Percentiles rank a stretch among this genome's conserved stretches.
Evolutionary conservation across 169 alveolate genomes (phyloP).

Genomic region (Cardiosporidium cionae): DNA sequence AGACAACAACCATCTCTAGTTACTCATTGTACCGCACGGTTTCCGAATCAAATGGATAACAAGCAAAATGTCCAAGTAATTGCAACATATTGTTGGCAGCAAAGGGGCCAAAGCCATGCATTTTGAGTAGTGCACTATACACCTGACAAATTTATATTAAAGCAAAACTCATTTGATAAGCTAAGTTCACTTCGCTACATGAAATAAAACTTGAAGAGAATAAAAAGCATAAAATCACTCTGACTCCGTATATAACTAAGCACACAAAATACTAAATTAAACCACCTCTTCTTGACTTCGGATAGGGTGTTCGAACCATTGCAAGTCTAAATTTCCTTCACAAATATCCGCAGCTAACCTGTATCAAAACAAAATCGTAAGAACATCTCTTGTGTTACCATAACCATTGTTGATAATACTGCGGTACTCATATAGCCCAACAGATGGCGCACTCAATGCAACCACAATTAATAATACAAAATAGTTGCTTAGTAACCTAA

Average conservation of each 20-base stretch:
- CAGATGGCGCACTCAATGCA: too few relatives aligned
- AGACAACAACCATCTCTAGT: not conserved
- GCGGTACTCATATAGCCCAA: too few relatives aligned
- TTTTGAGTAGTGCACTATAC: not conserved
- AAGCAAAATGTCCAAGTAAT: not conserved
- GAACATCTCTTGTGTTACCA: too few relatives aligned
- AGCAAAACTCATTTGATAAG: not conserved
- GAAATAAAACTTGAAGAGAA: not conserved
- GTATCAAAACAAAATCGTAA: too few relatives aligned
- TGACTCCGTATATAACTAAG: too few relatives aligned
- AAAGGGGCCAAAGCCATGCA: conserved; percentile 20
- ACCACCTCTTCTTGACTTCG: not conserved
- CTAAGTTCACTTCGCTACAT: not conserved
- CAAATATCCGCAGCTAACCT: not conserved
- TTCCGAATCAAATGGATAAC: conserved; percentile 9
- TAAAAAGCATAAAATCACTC: too few relatives aligned
- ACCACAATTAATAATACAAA: too few relatives aligned
- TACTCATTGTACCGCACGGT: conserved; percentile 3
- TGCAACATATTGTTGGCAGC: conserved; percentile 8
- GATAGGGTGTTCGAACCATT: not conserved
- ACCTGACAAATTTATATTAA: not conserved
- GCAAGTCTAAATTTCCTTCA: not conserved
- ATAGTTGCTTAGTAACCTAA: too few relatives aligned
- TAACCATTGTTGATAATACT: too few relatives aligned
- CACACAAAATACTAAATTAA: too few relatives aligned